phyloP scores from a whole-genome alignment of 495 filamentous ascomycete species.

The Lasiosphaeris hirsuta region DNA sequence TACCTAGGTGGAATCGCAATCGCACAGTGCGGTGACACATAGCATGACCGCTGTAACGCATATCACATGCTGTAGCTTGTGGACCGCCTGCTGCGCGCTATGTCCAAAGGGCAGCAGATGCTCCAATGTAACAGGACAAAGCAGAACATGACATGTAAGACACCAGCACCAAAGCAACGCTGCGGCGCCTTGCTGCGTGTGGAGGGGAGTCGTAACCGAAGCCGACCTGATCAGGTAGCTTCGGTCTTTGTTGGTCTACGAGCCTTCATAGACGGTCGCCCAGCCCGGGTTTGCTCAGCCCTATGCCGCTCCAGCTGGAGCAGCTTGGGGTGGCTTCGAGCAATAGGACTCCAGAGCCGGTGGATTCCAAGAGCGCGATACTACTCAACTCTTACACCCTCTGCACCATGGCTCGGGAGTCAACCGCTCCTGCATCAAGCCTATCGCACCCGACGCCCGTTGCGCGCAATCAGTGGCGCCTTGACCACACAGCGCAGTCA shows the following conservation, averaged over 20 bases:
- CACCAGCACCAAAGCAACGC: neutral
- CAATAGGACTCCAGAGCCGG: neutral
- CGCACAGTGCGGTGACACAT: neutral
- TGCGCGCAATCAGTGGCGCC: neutral
- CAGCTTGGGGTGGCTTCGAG: no score
- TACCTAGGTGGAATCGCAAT: neutral
- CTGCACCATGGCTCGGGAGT: no score
- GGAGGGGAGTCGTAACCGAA: neutral
- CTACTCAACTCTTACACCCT: neutral
- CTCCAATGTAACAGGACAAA: no score
- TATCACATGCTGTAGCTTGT: neutral
- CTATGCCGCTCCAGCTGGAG: neutral
- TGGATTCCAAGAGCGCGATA: neutral
- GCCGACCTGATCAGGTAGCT: no score
- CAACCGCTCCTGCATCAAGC: neutral
- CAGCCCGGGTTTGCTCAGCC: slow-evolving; percentile 5
- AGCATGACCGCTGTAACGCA: neutral
- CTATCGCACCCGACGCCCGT: neutral
- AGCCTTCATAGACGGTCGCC: neutral
- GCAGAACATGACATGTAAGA: neutral
- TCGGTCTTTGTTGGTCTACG: neutral
- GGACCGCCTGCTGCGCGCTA: no score
- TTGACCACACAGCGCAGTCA: neutral
- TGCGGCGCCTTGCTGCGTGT: slow-evolving; percentile 1
- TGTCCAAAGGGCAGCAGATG: no score